Evolutionary conservation across 371 early-diverging fungal species (phyloP), one percentile per base, ranked within the genome.

Genomic region (Apophysomyces elegans): DNA sequence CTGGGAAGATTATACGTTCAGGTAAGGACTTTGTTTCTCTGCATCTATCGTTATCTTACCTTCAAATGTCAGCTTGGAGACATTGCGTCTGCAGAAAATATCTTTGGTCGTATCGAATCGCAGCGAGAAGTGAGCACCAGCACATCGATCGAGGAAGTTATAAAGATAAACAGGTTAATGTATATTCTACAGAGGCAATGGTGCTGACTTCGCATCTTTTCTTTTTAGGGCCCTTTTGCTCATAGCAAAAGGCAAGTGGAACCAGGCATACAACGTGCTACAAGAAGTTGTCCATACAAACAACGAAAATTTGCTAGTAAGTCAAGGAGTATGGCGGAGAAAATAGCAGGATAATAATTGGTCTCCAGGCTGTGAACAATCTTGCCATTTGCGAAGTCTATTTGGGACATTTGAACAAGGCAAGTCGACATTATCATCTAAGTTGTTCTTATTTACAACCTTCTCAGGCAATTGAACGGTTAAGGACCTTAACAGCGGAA

Each of bases 1-100:
- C 64, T 87, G 9, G 87, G 85, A 2, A 70, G 86, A 59, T 59
- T 88, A 14, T 84, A 87, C 41, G 62, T 88, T n/a, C 89, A 88
- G 67, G 82, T 75, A 68, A 45, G 32, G 13, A 26, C 2, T 26
- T 26, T 26, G 32, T 2, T 26, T 26, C 32, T 26, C 32, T 26
- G 32, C 2, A 26, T 26, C 2, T 26, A 3, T 26, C 32, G 32
- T 37, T 18, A 16, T n/a, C 21, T 14, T 8, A 13, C 36, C 45
- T 38, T 41, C 5, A 12, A 62, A 37, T 26, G n/a, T 9, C 56
- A 76, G 65, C 69, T 85, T 63, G 86, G 86, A 3, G 84, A 86
- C 68, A 38, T 84, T 0, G 66, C 67, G 11, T 68, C 75, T 11
- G 87, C 86, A 0, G 76, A 79, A 37, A 61, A 65, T 2, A 63